Percentiles rank a stretch among this genome's conserved stretches.
Evolutionary conservation across 2,329 filamentous ascomycete species (phyloP).

Genomic region (Rutstroemia sp.): DNA sequence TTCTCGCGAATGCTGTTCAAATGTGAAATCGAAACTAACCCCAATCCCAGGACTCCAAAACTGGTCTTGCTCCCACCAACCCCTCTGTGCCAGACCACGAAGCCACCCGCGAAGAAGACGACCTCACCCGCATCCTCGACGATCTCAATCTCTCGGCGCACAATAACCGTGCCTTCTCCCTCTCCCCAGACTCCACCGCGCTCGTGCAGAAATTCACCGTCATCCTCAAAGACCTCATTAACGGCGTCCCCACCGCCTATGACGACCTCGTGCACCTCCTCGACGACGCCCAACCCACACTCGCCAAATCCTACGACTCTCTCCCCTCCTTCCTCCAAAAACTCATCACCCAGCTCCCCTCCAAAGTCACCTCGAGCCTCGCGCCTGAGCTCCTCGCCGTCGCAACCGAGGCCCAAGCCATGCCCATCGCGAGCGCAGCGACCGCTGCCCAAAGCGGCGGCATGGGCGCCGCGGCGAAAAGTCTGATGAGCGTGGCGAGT

Average conservation of each 20-base stretch:
- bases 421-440: slow-evolving; percentile 12
- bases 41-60: slow-evolving; percentile 32
- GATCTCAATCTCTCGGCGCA: slow-evolving; percentile 74
- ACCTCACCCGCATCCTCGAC: slow-evolving; percentile 74
- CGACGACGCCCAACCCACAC: slow-evolving; percentile 52
- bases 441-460: slow-evolving; percentile 19
- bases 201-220: slow-evolving; percentile 79
- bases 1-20: not conserved
- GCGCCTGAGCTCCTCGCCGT: slow-evolving; percentile 78
- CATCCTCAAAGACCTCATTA: slow-evolving; percentile 85
- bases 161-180: slow-evolving; percentile 78
- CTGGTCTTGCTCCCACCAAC: slow-evolving; percentile 29
- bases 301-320: slow-evolving; percentile 53
- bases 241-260: slow-evolving; percentile 89
- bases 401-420: slow-evolving; percentile 60
- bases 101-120: slow-evolving; percentile 49
- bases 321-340: slow-evolving; percentile 78
- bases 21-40: slow-evolving; percentile 18
- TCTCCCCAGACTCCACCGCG: slow-evolving; percentile 77
- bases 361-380: slow-evolving; percentile 68
- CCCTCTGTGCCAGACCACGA: slow-evolving; percentile 34
- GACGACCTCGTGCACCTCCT: slow-evolving; percentile 66
- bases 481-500: slow-evolving; percentile 56
- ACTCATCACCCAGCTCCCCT: slow-evolving; percentile 75
- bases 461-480: slow-evolving; percentile 52